These are phyloP conservation scores for Sechiopsis laciniata DNA, from an alignment of 306 rosid genomes.

Conservation along the genomic window DNA sequence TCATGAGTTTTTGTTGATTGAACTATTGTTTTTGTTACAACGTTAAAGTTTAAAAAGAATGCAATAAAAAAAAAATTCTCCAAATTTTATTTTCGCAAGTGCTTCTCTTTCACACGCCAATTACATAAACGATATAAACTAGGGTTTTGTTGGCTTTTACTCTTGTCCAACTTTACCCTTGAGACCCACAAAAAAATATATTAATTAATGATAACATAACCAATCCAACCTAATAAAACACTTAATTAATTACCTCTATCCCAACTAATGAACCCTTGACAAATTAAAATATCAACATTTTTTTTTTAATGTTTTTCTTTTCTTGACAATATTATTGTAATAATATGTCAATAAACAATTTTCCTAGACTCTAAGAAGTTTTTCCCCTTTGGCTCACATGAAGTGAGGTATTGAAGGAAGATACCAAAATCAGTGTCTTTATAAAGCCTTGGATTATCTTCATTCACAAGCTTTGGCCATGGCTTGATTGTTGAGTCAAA, in stretches of 20 bases:
- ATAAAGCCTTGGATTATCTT: constrained; percentile 60
- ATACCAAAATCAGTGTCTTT: constrained; percentile 57
- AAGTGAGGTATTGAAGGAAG: constrained; percentile 52
- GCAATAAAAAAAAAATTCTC: no score
- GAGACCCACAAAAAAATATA: not conserved
- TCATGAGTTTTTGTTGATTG: no score
- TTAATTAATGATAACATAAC: not conserved
- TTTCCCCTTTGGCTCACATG: constrained; percentile 53
- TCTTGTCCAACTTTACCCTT: not conserved
- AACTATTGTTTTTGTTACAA: no score
- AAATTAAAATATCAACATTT: not conserved
- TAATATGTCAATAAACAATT: constrained; percentile 24
- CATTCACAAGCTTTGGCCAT: constrained; percentile 48
- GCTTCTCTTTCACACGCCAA: no score
- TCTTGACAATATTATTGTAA: not conserved
- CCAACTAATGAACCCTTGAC: not conserved
- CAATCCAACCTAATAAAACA: not conserved
- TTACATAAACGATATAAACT: not conserved
- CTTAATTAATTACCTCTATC: not conserved
- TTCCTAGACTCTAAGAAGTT: constrained; percentile 66
- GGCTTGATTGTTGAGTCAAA: constrained; percentile 43
- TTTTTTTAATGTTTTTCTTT: no score
- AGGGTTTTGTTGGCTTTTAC: not conserved
- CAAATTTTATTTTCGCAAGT: no score
- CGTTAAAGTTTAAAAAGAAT: no score